A percentile compares a stretch with the other conserved stretches of the same genome.
These are phyloP conservation scores for Lactifluus pinguis DNA, from an alignment of 768 basidiomycete species.

Conservation along the genomic window DNA sequence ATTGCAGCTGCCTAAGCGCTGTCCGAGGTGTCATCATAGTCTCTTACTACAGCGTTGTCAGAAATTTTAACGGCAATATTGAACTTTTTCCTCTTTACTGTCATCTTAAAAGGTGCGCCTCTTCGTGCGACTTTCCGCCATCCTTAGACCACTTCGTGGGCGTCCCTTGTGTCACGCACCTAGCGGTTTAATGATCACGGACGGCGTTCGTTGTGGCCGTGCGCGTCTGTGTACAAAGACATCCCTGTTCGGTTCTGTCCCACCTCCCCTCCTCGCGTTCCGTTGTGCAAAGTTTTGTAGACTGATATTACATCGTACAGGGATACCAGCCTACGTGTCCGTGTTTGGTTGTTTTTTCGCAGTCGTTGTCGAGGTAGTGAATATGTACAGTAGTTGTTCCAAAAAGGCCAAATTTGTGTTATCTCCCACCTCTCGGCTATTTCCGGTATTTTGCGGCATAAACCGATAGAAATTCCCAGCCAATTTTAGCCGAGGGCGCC, in stretches of 20 bases:
- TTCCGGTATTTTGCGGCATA: too few species aligned
- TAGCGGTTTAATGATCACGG: conserved; percentile 15
- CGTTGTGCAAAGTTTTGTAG: too few species aligned
- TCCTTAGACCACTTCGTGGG: conserved; percentile 16
- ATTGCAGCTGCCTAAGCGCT: conserved; percentile 16
- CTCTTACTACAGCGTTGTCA: neutral
- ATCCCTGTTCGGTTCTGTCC: neutral
- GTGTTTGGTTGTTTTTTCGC: too few species aligned
- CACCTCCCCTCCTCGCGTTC: neutral
- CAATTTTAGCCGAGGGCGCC: neutral
- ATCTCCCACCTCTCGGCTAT: too few species aligned
- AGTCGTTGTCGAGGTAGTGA: too few species aligned
- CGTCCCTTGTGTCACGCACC: conserved; percentile 2
- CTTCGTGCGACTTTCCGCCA: neutral
- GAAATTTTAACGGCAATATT: neutral
- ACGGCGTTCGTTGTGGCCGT: conserved; percentile 1
- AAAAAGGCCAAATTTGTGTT: too few species aligned
- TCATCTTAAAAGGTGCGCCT: neutral
- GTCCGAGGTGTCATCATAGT: neutral
- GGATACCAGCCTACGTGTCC: too few species aligned
- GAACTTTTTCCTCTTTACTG: neutral
- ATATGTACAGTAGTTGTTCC: too few species aligned
- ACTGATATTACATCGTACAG: too few species aligned
- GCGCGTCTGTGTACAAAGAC: neutral
- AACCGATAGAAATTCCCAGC: too few species aligned